These are phyloP conservation scores for Pseudomassariella vexata DNA, from an alignment of 2,329 filamentous ascomycete genomes.

Conservation along the genomic window DNA sequence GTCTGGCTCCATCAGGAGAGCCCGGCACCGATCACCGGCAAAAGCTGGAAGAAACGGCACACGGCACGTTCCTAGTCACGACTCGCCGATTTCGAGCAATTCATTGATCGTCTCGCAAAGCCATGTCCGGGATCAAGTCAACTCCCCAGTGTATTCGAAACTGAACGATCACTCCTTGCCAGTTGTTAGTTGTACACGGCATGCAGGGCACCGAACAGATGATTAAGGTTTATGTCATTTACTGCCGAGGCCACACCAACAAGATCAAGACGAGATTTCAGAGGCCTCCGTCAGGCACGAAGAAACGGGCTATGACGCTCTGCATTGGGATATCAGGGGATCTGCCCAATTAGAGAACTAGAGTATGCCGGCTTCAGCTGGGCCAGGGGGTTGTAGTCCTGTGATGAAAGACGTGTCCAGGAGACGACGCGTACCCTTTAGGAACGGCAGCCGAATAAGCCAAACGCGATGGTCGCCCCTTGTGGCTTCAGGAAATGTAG, in stretches of 20 bases:
- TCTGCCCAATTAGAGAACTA: slow-evolving; percentile 1
- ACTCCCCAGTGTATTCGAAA: neutral
- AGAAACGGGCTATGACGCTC: slow-evolving; percentile 1
- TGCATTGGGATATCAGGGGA: neutral
- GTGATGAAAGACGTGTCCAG: neutral
- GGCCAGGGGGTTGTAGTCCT: neutral
- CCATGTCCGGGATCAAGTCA: neutral
- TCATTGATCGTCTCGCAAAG: neutral
- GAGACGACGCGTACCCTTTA: neutral
- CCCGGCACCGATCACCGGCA: neutral
- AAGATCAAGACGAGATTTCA: slow-evolving; percentile 2
- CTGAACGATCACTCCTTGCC: neutral
- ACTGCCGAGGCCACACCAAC: neutral
- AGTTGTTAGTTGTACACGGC: neutral
- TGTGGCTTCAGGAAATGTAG: too few relatives aligned
- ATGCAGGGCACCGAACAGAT: neutral
- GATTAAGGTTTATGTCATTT: neutral
- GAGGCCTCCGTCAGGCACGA: slow-evolving; percentile 5
- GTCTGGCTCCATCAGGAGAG: neutral
- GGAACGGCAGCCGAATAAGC: neutral
- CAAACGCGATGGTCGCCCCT: neutral
- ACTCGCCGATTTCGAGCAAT: neutral
- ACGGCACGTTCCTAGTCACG: neutral
- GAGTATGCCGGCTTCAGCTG: slow-evolving; percentile 1
- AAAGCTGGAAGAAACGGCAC: neutral